These are phyloP conservation scores for Leccinum disarticulatum DNA, from an alignment of 768 basidiomycete species.

Conservation along the genomic window DNA sequence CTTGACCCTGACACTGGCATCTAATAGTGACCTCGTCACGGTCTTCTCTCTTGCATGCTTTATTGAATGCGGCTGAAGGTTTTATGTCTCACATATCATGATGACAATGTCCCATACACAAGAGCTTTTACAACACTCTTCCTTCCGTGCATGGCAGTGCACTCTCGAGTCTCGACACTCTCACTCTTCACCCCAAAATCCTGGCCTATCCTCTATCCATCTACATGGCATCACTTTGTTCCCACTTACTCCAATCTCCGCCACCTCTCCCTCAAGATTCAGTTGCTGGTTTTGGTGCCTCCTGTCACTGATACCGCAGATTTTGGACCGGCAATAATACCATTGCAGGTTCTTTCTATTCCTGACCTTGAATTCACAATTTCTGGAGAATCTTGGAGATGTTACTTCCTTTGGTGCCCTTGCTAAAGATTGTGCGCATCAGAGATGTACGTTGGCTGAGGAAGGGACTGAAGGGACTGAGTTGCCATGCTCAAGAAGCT, in stretches of 20 bases:
- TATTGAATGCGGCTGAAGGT: constrained; percentile 60
- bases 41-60: constrained; percentile 59
- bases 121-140: constrained; percentile 56
- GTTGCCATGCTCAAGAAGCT: constrained; percentile 60
- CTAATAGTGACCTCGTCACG: constrained; percentile 46
- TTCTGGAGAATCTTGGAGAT: constrained; percentile 57
- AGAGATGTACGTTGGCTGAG: constrained; percentile 75
- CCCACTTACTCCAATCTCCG: constrained; percentile 50
- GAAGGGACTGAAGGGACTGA: constrained; percentile 67
- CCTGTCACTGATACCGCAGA: constrained; percentile 13
- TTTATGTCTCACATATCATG: constrained; percentile 69
- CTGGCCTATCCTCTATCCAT: constrained; percentile 62
- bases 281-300: constrained; percentile 53
- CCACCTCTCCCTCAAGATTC: constrained; percentile 72
- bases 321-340: constrained; percentile 32
- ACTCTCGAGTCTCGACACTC: constrained; percentile 49
- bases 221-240: constrained; percentile 51
- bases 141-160: constrained; percentile 54
- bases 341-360: constrained; percentile 67
- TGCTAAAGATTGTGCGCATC: constrained; percentile 54
- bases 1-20: constrained; percentile 60
- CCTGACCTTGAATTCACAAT: constrained; percentile 54
- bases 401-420: constrained; percentile 55
- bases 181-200: constrained; percentile 67
- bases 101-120: constrained; percentile 63